Percentiles rank a stretch among this genome's conserved stretches.
phyloP scores from a whole-genome alignment of 345 rosid genomes.

The Leavenworthia alabamica region DNA sequence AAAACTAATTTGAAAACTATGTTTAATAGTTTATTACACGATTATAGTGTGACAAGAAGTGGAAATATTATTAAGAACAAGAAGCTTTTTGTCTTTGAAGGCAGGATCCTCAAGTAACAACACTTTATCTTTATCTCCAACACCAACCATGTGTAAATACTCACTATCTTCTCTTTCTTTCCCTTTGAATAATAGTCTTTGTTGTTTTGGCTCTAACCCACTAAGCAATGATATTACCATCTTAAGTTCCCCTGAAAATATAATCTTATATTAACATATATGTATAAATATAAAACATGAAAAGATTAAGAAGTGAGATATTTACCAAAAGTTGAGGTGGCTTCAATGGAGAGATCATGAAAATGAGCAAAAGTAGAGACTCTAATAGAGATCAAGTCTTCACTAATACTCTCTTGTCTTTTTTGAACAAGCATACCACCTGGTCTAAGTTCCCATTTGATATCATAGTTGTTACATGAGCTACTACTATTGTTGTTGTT shows the following conservation, averaged over 20 bases:
- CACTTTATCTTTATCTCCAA: constrained; percentile 77
- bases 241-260: constrained; percentile 70
- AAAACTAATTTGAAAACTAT: not conserved
- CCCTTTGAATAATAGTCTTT: constrained; percentile 81
- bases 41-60: constrained; percentile 46
- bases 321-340: constrained; percentile 88
- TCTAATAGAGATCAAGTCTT: constrained; percentile 51
- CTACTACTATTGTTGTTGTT: constrained; percentile 15
- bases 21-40: constrained; percentile 33
- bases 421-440: constrained; percentile 96
- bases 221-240: constrained; percentile 62
- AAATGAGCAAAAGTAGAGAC: constrained; percentile 63
- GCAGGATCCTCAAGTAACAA: constrained; percentile 82
- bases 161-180: constrained; percentile 80
- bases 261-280: not conserved
- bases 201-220: constrained; percentile 70
- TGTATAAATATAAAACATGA: not conserved
- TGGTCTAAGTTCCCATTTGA: constrained; percentile 84
- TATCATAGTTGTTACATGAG: constrained; percentile 37
- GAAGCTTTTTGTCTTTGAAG: constrained; percentile 67
- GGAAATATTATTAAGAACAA: constrained; percentile 24
- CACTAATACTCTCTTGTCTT: constrained; percentile 45
- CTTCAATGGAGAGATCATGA: constrained; percentile 69
- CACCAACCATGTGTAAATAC: constrained; percentile 88
- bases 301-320: not conserved